A percentile compares a stretch with the other conserved stretches of the same genome.
Conservation (phyloP, 805 yeast species). For the Blastobotrys americana region DNA sequence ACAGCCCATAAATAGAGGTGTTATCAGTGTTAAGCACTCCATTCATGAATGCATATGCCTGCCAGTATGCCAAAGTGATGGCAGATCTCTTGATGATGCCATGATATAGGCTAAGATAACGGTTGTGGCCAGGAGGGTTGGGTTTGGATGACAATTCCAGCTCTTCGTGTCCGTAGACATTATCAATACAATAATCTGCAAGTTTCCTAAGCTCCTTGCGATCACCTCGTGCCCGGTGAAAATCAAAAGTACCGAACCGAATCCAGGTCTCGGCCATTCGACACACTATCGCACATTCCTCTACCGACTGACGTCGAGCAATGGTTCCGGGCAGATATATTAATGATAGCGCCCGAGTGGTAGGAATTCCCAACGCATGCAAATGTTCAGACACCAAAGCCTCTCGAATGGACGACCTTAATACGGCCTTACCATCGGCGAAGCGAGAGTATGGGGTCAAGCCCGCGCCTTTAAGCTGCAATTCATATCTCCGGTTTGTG, state of each 20-base stretch:
- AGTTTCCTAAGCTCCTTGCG: conserved; percentile 52
- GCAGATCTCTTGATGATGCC: conserved; percentile 75
- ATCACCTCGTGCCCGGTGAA: conserved; percentile 68
- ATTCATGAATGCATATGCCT: conserved; percentile 83
- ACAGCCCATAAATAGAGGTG: conserved; percentile 78
- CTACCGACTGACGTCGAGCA: conserved; percentile 62
- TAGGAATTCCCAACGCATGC: conserved; percentile 73
- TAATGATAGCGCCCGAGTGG: conserved; percentile 75
- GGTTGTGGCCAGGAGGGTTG: conserved; percentile 37
- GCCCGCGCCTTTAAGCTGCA: conserved; percentile 91
- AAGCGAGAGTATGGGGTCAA: conserved; percentile 86
- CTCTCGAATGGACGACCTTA: conserved; percentile 83
- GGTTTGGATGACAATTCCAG: conserved; percentile 8
- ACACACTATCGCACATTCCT: conserved; percentile 77
- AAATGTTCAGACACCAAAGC: conserved; percentile 78
- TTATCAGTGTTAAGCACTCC: conserved; percentile 95
- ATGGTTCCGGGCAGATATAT: conserved; percentile 63
- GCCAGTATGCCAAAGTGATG: conserved; percentile 72
- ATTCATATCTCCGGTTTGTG: conserved; percentile 43
- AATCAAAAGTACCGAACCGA: conserved; percentile 81
- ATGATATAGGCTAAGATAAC: conserved; percentile 63
- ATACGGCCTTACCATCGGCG: conserved; percentile 94
- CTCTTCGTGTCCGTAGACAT: conserved; percentile 41
- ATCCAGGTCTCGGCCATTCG: conserved; percentile 84
- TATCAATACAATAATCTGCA: conserved; percentile 64